A percentile compares a stretch with the other conserved stretches of the same genome.
Conservation (phyloP, 2,329 filamentous ascomycete genomes). For the Aspergillus aculeatus region DNA sequence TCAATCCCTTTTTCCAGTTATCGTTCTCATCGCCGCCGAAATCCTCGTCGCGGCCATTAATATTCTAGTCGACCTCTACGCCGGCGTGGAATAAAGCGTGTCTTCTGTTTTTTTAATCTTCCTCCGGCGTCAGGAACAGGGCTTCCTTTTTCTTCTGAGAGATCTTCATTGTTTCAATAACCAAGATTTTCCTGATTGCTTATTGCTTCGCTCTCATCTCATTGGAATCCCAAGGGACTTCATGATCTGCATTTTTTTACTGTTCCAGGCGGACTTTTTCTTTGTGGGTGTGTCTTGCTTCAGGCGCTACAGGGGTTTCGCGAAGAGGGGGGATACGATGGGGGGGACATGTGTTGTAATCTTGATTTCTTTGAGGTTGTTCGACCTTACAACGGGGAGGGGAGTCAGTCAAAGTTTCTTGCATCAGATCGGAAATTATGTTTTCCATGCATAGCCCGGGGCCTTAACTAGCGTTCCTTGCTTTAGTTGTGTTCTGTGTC, state of each 20-base stretch:
- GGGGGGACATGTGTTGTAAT: too few species aligned
- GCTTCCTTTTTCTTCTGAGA: neutral
- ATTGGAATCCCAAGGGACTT: neutral
- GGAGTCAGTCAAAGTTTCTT: too few species aligned
- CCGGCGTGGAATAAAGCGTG: slow-evolving; percentile 54
- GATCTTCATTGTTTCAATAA: neutral
- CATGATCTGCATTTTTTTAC: neutral
- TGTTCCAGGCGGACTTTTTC: slow-evolving; percentile 3
- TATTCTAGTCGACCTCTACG: slow-evolving; percentile 91
- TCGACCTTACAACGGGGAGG: too few species aligned
- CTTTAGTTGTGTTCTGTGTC: too few species aligned
- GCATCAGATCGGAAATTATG: too few species aligned
- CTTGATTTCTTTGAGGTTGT: too few species aligned
- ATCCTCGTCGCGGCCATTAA: slow-evolving; percentile 91
- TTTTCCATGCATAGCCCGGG: too few species aligned
- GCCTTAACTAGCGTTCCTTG: too few species aligned
- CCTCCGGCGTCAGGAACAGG: neutral
- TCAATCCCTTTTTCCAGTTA: slow-evolving; percentile 57
- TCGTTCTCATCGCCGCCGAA: slow-evolving; percentile 91
- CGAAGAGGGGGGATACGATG: too few species aligned
- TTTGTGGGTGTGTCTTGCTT: neutral
- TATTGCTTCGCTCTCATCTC: neutral
- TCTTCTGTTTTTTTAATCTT: neutral
- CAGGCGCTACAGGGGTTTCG: too few species aligned
- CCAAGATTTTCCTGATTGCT: neutral